Evolutionary conservation across 2,329 filamentous ascomycete genomes (phyloP), one percentile per base, ranked within the genome.

Genomic region (Fusarium luffae): DNA sequence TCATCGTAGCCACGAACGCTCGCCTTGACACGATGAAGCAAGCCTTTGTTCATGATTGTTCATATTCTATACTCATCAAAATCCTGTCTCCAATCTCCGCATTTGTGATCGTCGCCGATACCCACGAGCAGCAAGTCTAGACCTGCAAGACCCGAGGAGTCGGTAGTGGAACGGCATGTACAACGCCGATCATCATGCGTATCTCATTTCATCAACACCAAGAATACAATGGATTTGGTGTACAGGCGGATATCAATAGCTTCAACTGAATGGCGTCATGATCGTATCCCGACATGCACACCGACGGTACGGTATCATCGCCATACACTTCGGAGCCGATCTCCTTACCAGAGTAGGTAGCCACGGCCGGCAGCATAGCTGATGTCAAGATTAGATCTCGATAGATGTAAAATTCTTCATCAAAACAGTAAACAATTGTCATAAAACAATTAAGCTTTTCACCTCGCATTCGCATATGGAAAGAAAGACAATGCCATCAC

Each of bases 121-220:
- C 14, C 6, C 13, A 14, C 18, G 5, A 14, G 23, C 6, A 19
- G 23, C 8, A 12, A 11, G 37, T 51, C 49, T 41, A 47, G 23
- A 28, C 43, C 43, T 34, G 47, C 30, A 25, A 37, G 48, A 37
- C 16, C 48, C 30, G 16, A 50, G 16, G 19, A 23, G 16, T 50
- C 21, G 48, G 48, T 50, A 50, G 32, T 41, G 49, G 32, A 51
- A 51, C 49, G 9, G 11, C 19, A 50, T 21, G 16, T 34, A 18
- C 32, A 14, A 50, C 23, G 32, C 14, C 32, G 49, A 51, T 51
- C 32, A 41, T 25, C 34, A 19, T 9, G 2, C 11, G 21, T 37
- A 7, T 23, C 41, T 2, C 14, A n/a, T 37, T 34, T 14, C 11
- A 37, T 25, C 21, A 41, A 51, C 32, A 41, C 49, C 49, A 51